phyloP scores from a whole-genome alignment of 371 early-diverging fungal genomes.

The Phascolomyces articulosus region DNA sequence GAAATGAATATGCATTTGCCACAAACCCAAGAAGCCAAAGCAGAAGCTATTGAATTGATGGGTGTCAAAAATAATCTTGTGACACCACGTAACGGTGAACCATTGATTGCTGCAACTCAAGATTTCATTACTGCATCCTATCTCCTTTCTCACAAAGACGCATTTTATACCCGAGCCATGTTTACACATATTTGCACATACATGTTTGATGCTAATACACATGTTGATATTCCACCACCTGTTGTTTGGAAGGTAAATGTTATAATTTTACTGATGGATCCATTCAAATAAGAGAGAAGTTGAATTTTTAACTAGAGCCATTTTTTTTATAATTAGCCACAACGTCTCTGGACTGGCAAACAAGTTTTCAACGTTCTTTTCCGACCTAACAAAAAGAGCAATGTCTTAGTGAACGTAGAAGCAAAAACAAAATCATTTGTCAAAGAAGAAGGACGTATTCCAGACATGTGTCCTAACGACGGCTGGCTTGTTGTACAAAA shows the following conservation, averaged over 20 bases:
- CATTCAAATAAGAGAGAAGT: too few relatives aligned
- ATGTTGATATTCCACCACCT: constrained; percentile 93
- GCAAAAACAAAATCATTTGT: constrained; percentile 82
- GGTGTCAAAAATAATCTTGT: constrained; percentile 97
- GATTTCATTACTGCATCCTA: constrained; percentile 99
- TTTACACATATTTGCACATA: constrained; percentile 91
- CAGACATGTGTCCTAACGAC: constrained; percentile 90
- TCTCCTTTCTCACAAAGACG: constrained; percentile 91
- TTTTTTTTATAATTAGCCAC: constrained; percentile 42
- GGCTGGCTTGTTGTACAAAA: constrained; percentile 90
- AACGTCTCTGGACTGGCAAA: constrained; percentile 68
- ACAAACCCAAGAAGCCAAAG: constrained; percentile 98
- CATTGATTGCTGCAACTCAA: constrained; percentile 98
- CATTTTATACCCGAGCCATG: constrained; percentile 94
- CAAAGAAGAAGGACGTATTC: constrained; percentile 59
- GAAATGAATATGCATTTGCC: constrained; percentile 99
- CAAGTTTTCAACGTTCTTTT: constrained; percentile 85
- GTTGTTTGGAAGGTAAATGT: constrained; percentile 77
- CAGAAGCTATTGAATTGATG: constrained; percentile 98
- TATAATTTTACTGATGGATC: too few relatives aligned
- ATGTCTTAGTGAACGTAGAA: constrained; percentile 85
- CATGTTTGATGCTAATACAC: constrained; percentile 78
- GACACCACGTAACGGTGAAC: constrained; percentile 98
- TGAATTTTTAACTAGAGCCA: background rate
- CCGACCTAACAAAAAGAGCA: constrained; percentile 77